Evolutionary conservation across 441 rosid species (phyloP).

Genomic region (Populus hybrid): DNA sequence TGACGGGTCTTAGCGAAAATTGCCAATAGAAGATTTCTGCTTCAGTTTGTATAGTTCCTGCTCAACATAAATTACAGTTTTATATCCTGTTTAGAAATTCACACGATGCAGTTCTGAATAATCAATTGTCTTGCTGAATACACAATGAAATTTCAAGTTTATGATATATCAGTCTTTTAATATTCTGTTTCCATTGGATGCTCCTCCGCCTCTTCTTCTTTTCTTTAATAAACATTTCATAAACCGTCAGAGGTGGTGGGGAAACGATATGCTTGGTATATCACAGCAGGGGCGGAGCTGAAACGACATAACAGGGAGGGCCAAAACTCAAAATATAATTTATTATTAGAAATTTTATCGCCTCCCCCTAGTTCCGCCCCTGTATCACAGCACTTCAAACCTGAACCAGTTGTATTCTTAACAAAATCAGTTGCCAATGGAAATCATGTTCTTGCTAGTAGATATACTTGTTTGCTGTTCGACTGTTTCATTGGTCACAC

Average conservation of each 20-base stretch:
- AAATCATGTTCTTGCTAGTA: neutral
- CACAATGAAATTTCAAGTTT: neutral
- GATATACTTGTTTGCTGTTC: neutral
- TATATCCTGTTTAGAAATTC: conserved; percentile 1
- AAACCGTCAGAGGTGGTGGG: neutral
- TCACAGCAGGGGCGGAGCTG: neutral
- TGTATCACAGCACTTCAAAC: neutral
- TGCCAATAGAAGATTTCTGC: conserved; percentile 1
- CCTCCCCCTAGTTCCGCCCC: no score
- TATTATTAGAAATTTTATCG: no score
- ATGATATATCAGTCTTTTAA: neutral
- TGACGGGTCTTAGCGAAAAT: conserved; percentile 27
- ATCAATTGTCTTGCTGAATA: conserved; percentile 2
- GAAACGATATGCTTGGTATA: neutral
- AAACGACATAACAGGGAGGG: no score
- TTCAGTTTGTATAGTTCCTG: conserved; percentile 13
- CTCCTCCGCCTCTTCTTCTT: neutral
- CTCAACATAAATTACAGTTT: neutral
- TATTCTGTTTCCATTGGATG: neutral
- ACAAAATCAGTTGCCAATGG: neutral
- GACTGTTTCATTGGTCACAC: neutral
- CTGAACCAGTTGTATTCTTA: neutral
- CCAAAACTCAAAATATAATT: no score
- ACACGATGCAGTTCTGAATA: neutral
- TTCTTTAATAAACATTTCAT: neutral